phyloP scores from a whole-genome alignment of 129 eudicot genomes.

The Ambrosia trifida region DNA sequence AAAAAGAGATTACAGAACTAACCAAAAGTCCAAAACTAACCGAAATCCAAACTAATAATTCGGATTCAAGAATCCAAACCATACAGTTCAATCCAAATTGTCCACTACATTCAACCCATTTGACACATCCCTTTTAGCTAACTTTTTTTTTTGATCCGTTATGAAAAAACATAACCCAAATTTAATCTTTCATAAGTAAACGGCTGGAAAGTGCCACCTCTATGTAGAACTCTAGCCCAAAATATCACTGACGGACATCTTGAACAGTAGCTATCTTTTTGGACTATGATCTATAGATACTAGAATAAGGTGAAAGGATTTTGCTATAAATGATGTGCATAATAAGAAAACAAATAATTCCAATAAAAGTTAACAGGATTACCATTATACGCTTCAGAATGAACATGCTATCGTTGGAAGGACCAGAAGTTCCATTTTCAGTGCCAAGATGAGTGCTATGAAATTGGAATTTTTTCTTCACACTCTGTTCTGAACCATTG shows the following conservation, averaged over 20 bases:
- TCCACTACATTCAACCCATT: not conserved
- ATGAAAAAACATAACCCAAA: not conserved
- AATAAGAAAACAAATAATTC: slow-evolving; percentile 7
- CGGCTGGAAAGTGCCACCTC: not conserved
- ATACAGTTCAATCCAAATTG: too few species aligned
- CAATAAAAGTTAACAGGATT: slow-evolving; percentile 21
- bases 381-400: slow-evolving; percentile 98
- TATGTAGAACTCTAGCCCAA: not conserved
- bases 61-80: too few species aligned
- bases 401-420: slow-evolving; percentile 54
- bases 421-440: slow-evolving; percentile 35
- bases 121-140: not conserved
- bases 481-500: slow-evolving; percentile 33
- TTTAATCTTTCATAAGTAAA: not conserved
- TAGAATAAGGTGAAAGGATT: not conserved
- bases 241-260: not conserved
- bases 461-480: slow-evolving; percentile 31
- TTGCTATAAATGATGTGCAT: not conserved
- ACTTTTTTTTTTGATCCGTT: not conserved
- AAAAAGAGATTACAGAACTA: too few species aligned
- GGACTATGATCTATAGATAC: not conserved
- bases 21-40: too few species aligned
- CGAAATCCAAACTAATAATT: not conserved
- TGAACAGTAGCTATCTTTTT: not conserved
- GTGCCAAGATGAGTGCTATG: slow-evolving; percentile 38